Base-by-base conservation (phyloP, 2,329 filamentous ascomycete genomes). In the Alternaria sp. region DNA sequence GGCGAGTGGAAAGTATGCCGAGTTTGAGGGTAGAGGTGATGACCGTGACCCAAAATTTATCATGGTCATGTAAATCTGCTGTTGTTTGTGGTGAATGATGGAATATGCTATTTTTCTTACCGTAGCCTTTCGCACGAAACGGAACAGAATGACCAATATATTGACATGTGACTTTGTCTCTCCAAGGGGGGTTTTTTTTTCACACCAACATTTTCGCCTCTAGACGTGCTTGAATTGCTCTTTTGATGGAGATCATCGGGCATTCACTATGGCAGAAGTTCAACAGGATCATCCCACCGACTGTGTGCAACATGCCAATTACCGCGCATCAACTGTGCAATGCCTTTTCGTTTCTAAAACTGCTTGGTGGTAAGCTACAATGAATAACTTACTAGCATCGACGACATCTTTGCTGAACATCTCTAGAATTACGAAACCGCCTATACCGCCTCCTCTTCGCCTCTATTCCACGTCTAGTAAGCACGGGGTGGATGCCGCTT, bases 1-100 rank as follows among this genome's bases (percentile, higher is more conserved):
- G 77, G 78, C 72, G 11, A 77, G 66, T 4, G 87, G 87, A 1
- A 88, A 86, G 68, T 86, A 88, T 65, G 83, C 83, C 50, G 70
- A 84, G 62, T 89, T 82, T 65, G 77, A 77, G 37, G 87, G 85
- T 0, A 84, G 74, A 59, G 85, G 84, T 0, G 88, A 90, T 68
- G 88, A 90, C 66, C 79, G 88, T 24, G 86, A 90, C 61, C 88
- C 88, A 0, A 73, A 79, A 2, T 90, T 90, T 66, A 83, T 79
- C 61, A 81, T 89, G 80, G 80, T 90, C 8, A 66, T 89, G 64
- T 89, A 68, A 37, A 26, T 39, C 11, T 23, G 1, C 8, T 40
- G 37, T 14, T 13, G 5, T 3, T 7, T 39, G 37, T 5, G 37
- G 23, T 23, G 10, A 39, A 21, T 3, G 4, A 0, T 10, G 23